A percentile compares a stretch with the other conserved stretches of the same genome.
Conservation (phyloP, 2,329 filamentous ascomycete species). For the Colletotrichum eremochloae region DNA sequence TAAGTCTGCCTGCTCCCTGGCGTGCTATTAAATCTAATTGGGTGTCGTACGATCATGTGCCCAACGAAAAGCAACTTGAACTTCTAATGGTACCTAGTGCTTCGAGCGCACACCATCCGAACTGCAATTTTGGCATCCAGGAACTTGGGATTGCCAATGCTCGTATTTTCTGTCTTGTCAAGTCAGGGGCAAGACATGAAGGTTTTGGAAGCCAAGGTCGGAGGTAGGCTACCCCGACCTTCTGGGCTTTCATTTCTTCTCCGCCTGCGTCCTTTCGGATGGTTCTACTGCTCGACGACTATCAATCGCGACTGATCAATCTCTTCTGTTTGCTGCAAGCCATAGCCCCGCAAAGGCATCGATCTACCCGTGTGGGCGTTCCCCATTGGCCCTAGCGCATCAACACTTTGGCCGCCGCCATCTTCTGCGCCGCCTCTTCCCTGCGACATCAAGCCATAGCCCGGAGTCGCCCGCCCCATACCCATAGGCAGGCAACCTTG, state of each 20-base stretch:
- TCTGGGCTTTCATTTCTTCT: slow-evolving; percentile 34
- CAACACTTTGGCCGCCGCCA: slow-evolving; percentile 20
- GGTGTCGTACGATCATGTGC: too few relatives aligned
- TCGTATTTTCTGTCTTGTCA: slow-evolving; percentile 25
- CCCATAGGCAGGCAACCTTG: slow-evolving; percentile 1
- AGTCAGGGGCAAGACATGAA: slow-evolving; percentile 27
- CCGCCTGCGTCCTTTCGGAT: slow-evolving; percentile 20
- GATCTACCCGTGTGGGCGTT: slow-evolving; percentile 6
- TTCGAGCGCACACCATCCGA: slow-evolving; percentile 28
- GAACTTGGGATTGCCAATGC: slow-evolving; percentile 30
- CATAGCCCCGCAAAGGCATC: slow-evolving; percentile 25
- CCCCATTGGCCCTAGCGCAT: slow-evolving; percentile 14
- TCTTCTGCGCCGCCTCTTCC: slow-evolving; percentile 4
- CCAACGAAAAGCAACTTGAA: neutral
- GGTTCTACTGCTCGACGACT: slow-evolving; percentile 12
- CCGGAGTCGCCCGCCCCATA: slow-evolving; percentile 1
- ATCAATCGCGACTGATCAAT: neutral
- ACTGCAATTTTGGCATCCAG: slow-evolving; percentile 40
- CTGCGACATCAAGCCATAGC: slow-evolving; percentile 27
- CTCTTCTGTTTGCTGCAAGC: slow-evolving; percentile 18
- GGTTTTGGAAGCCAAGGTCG: neutral
- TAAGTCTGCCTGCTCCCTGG: too few relatives aligned
- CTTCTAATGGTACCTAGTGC: slow-evolving; percentile 20
- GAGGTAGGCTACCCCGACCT: neutral
- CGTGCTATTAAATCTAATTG: too few relatives aligned